phyloP scores from a whole-genome alignment of 2,329 filamentous ascomycete species.

The Hirsutella thompsonii region DNA sequence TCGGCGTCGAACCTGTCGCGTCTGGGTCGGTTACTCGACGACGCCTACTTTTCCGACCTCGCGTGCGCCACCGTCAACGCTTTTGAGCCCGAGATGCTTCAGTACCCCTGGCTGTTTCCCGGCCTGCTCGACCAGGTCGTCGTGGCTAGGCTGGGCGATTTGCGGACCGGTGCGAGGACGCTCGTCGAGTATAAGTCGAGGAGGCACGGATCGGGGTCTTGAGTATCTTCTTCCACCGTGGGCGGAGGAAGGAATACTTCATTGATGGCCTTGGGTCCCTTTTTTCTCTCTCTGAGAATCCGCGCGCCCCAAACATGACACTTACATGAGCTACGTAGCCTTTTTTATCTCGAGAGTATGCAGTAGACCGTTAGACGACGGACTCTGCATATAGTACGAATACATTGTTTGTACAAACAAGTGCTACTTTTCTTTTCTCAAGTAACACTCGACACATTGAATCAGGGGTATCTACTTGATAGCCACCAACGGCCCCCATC shows the following conservation, averaged over 20 bases:
- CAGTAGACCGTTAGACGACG: too few species aligned
- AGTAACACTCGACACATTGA: background rate
- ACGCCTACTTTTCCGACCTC: constrained; percentile 47
- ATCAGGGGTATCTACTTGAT: constrained; percentile 30
- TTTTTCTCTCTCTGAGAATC: background rate
- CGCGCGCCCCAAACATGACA: background rate
- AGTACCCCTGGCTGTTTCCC: constrained; percentile 86
- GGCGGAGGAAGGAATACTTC: background rate
- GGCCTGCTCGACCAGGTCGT: constrained; percentile 69
- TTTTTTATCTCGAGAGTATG: too few species aligned
- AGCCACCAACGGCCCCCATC: constrained; percentile 7
- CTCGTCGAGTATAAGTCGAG: constrained; percentile 12
- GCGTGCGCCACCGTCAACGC: constrained; percentile 67
- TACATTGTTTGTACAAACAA: too few species aligned
- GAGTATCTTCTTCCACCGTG: too few species aligned
- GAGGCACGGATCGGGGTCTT: constrained; percentile 4
- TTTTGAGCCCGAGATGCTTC: constrained; percentile 83
- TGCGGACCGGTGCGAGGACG: constrained; percentile 17
- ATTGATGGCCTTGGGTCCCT: too few species aligned
- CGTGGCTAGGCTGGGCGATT: constrained; percentile 56
- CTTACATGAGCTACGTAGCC: background rate
- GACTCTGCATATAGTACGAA: too few species aligned
- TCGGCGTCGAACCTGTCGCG: constrained; percentile 82
- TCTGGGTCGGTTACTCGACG: constrained; percentile 55
- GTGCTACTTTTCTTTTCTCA: background rate